phyloP scores from a whole-genome alignment of 306 rosid species.

The Dalbergia cochinchinensis region DNA sequence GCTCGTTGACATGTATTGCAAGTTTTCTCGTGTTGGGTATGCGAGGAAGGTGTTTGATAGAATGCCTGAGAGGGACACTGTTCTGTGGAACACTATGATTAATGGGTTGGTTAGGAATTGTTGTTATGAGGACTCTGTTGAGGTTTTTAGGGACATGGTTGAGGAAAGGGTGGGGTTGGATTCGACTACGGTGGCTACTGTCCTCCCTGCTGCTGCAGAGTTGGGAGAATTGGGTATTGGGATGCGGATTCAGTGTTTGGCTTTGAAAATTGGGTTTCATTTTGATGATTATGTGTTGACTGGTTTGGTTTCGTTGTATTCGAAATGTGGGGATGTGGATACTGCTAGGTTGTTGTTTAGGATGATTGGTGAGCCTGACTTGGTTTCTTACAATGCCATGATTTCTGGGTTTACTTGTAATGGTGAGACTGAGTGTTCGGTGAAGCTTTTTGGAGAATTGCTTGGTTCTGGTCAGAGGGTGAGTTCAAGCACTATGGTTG shows the following conservation, averaged over 20 bases:
- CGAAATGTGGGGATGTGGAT: constrained; percentile 72
- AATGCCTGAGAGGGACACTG: constrained; percentile 71
- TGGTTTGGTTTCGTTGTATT: constrained; percentile 83
- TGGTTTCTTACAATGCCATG: constrained; percentile 84
- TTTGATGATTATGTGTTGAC: constrained; percentile 68
- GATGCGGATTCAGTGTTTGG: constrained; percentile 74
- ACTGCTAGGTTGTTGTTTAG: constrained; percentile 68
- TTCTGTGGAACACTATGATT: constrained; percentile 85
- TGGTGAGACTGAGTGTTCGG: constrained; percentile 62
- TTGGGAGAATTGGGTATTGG: constrained; percentile 71
- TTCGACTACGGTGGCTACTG: constrained; percentile 67
- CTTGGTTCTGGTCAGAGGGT: constrained; percentile 66
- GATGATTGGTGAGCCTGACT: constrained; percentile 68
- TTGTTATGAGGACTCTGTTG: constrained; percentile 57
- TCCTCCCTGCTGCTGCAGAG: constrained; percentile 87
- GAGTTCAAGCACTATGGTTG: constrained; percentile 82
- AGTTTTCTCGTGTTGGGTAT: constrained; percentile 59
- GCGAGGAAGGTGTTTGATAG: constrained; percentile 89
- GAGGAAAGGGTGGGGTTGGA: constrained; percentile 56
- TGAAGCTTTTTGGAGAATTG: constrained; percentile 69
- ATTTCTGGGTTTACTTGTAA: constrained; percentile 86
- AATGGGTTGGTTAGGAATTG: constrained; percentile 77
- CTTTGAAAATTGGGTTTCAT: constrained; percentile 73
- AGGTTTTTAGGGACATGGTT: constrained; percentile 68
- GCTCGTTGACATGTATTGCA: constrained; percentile 68